Base-by-base conservation (phyloP, 495 filamentous ascomycete species). In the Friedmanniomyces simplex region DNA sequence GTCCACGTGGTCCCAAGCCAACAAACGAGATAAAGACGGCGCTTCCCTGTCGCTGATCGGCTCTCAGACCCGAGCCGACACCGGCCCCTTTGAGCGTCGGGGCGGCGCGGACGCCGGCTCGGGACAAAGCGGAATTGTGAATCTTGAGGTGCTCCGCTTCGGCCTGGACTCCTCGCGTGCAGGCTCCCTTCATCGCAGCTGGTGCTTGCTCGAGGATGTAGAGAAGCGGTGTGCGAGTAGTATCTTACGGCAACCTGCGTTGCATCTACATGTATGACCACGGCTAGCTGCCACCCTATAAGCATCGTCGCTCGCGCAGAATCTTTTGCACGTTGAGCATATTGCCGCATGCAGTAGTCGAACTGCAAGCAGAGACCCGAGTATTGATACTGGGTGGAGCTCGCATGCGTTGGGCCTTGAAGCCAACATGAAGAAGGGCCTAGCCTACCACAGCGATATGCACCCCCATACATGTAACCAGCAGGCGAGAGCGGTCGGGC, bases 301-400 rank as follows among this genome's bases (percentile, higher is more conserved):
- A 50, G 25, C 3, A 50, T 10, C 32, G 43, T 16, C 8, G 2
- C 6, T 50, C 14, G 21, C 28, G 54, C 48, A 57, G 54, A 57
- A 25, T 8, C 48, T 57, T n/a, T n/a, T 57, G 2, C 22, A 4
- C n/a, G 20, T 34, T 50, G 48, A 57, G 54, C 54, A 50, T 57
- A 57, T 47, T 50, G 43, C 28, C 47, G 54, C 43, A 50, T 57
- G 54, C 54, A 57, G 43, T 57, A 57, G 54, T 28, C 8, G n/a
- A 20, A 43, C 26, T 26, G 41, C 43, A 18, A 21, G 41, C 22
- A 55, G 52, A 36, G 41, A 18, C 11, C 36, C 39, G 39, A 43
- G 14, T 8, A 41, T 41, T 18, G 16, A 16, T 7, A 11, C 28
- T 26, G 53, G 26, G 47, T 22, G 47, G 47, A 28, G 39, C 22